Conservation (phyloP, 768 basidiomycete species). For the Baorangia bicolor region DNA sequence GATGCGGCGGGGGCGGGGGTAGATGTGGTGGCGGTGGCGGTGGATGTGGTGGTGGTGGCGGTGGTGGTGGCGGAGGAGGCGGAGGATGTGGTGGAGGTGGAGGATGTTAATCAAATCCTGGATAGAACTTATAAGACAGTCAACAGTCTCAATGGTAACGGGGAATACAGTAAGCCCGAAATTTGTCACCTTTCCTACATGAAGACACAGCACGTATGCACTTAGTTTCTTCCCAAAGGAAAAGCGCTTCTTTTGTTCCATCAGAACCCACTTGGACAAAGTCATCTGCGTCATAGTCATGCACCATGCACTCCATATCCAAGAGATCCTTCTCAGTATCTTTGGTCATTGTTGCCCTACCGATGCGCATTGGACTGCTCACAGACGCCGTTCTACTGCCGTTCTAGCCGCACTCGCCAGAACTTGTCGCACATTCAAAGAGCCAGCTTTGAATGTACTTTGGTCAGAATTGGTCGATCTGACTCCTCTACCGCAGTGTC, state of each 20-base stretch:
- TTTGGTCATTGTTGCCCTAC: not conserved
- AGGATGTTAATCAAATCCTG: too few relatives aligned
- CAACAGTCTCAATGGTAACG: too few relatives aligned
- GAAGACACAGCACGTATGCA: too few relatives aligned
- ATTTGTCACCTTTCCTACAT: too few relatives aligned
- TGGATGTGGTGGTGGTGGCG: too few relatives aligned
- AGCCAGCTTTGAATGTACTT: slow-evolving; percentile 3
- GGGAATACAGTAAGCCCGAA: too few relatives aligned
- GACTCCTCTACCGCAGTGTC: not conserved
- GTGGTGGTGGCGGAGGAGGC: too few relatives aligned
- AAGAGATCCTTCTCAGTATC: slow-evolving; percentile 3
- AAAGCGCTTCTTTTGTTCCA: not conserved
- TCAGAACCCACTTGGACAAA: not conserved
- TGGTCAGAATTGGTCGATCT: slow-evolving; percentile 4
- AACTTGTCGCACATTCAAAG: slow-evolving; percentile 7
- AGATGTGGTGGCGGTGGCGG: too few relatives aligned
- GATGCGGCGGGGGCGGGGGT: too few relatives aligned
- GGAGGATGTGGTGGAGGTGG: too few relatives aligned
- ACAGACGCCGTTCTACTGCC: not conserved
- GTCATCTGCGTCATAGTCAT: not conserved
- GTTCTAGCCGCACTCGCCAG: not conserved
- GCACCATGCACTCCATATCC: slow-evolving; percentile 4
- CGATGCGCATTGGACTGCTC: not conserved
- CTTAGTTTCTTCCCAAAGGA: too few relatives aligned
- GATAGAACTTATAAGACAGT: too few relatives aligned